Conservation (phyloP, 768 basidiomycete genomes). For the Mycena vitilis region DNA sequence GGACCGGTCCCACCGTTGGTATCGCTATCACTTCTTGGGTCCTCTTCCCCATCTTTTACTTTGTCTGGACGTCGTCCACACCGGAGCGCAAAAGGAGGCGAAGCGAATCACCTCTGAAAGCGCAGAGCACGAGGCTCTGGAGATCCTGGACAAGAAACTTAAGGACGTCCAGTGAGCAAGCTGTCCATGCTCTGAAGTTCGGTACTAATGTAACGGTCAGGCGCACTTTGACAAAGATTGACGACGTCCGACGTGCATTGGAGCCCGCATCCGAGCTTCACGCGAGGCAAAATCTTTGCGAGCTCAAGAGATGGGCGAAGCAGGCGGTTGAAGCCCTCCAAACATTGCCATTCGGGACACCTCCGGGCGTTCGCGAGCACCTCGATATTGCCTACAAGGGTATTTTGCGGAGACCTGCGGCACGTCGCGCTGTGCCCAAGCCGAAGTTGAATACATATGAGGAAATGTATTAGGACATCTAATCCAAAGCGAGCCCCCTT, state of each 20-base stretch:
- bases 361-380: slow-evolving; percentile 7
- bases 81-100: slow-evolving; percentile 43
- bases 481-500: slow-evolving; percentile 62
- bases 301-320: slow-evolving; percentile 38
- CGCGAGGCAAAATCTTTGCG: slow-evolving; percentile 28
- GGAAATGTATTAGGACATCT: slow-evolving; percentile 30
- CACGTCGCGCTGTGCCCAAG: slow-evolving; percentile 3
- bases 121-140: slow-evolving; percentile 48
- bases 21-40: slow-evolving; percentile 51
- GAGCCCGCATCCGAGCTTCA: slow-evolving; percentile 44
- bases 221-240: slow-evolving; percentile 38
- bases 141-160: slow-evolving; percentile 43
- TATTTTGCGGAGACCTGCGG: slow-evolving; percentile 13
- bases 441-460: slow-evolving; percentile 29
- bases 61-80: slow-evolving; percentile 50
- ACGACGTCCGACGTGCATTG: slow-evolving; percentile 41
- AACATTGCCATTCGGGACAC: slow-evolving; percentile 34
- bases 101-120: slow-evolving; percentile 38
- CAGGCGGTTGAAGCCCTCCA: slow-evolving; percentile 40
- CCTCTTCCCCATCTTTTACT: slow-evolving; percentile 55
- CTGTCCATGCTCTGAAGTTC: slow-evolving; percentile 22
- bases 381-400: slow-evolving; percentile 22
- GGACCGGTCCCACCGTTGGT: slow-evolving; percentile 48
- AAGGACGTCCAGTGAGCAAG: slow-evolving; percentile 44
- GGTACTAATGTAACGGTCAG: slow-evolving; percentile 34